Evolutionary conservation across 208 protist genomes (phyloP), one percentile per base, ranked within the genome.

Genomic region (Trypanosoma melophagium): DNA sequence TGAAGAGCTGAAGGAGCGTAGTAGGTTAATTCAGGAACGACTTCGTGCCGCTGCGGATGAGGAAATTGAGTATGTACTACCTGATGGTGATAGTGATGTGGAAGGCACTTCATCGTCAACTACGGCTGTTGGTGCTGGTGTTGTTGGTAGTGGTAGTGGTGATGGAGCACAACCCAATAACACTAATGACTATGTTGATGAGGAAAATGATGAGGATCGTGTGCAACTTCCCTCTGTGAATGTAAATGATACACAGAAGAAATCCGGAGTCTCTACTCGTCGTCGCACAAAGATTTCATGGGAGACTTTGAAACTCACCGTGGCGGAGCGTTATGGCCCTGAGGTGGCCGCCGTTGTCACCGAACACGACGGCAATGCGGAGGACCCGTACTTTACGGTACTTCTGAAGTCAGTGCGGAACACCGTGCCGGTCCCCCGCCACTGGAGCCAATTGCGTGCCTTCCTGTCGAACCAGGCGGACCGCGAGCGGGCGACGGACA

Each of bases 361-460:
- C 50, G 69, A 97, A 64, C 96, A 98, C 74, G 98, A 99, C 75
- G 93, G 96, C 41, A 99, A 97, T 66, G 80, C 97, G 12, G 62
- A 81, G 16, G 98, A 99, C 78, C 98, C 98, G 7, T 62, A 86
- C 55, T 91, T 99, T 47, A 97, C 99, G 0, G 92, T 99, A 13
- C 62, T 84, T 8, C 74, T 99, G 49, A 99, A 99, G 80, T 73
- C 95, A 52, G 83, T 92, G 44, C 75, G 72, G 22, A 76, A 80
- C 55, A 92, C 72, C 38, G 96, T 99, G 17, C 92, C 97, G 9
- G 98, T 99, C 62, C 98, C 98, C n/a, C 71, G 78, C 28, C 98
- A 99, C 86, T 99, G 99, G 98, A 79, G 72, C 53, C 83, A 98
- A 66, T 99, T 99, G 77, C 89, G 98, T 25, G 97, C 98, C 49